A percentile compares a stretch with the other conserved stretches of the same genome.
Conservation (phyloP, 495 filamentous ascomycete genomes). For the Hapsidospora chrysogenum region DNA sequence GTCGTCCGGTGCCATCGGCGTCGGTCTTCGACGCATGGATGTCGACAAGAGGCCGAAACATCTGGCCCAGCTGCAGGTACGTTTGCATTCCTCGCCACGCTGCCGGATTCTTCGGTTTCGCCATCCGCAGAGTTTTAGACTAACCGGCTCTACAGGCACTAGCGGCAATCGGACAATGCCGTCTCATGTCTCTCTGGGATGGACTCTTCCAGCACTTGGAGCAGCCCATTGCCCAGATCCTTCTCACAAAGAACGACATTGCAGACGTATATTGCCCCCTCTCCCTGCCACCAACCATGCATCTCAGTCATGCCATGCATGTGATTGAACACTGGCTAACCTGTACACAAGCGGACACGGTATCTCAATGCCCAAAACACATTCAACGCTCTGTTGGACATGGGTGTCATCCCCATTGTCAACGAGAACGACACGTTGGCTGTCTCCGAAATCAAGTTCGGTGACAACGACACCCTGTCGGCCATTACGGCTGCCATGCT, state of each 20-base stretch:
- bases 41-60: slow-evolving; percentile 78
- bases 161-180: slow-evolving; percentile 90
- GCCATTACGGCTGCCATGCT: slow-evolving; percentile 96
- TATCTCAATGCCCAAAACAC: slow-evolving; percentile 96
- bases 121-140: neutral
- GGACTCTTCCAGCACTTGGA: slow-evolving; percentile 71
- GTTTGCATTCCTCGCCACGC: slow-evolving; percentile 1
- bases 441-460: slow-evolving; percentile 98
- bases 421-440: slow-evolving; percentile 97
- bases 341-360: slow-evolving; percentile 50
- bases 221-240: slow-evolving; percentile 84
- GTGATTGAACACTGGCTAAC: neutral
- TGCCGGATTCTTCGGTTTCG: neutral
- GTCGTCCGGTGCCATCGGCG: slow-evolving; percentile 90
- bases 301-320: neutral
- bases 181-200: slow-evolving; percentile 92
- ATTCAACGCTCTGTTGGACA: slow-evolving; percentile 70
- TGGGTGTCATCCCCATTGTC: slow-evolving; percentile 96
- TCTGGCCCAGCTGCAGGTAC: slow-evolving; percentile 66
- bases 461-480: slow-evolving; percentile 93
- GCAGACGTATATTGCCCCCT: slow-evolving; percentile 84
- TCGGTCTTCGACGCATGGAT: slow-evolving; percentile 79
- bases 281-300: too few species aligned
- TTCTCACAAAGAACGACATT: slow-evolving; percentile 94
- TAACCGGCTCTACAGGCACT: slow-evolving; percentile 44